Evolutionary conservation across 495 filamentous ascomycete species (phyloP).

Genomic region (Penicillium pancosmium): DNA sequence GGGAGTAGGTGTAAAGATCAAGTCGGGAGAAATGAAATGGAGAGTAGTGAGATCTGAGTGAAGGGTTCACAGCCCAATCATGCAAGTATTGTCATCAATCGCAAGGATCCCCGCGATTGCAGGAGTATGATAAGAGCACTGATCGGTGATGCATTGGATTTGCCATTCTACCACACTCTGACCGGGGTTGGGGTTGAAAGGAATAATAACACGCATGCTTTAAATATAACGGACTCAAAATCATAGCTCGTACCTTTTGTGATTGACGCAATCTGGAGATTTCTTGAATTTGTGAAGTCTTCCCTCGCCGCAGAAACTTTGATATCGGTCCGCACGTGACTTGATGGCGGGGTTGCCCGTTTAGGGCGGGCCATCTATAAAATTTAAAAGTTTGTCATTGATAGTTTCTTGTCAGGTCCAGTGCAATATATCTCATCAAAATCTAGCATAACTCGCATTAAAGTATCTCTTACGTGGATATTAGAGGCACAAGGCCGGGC

Average conservation of each 20-base stretch:
- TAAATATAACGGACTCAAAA: background rate
- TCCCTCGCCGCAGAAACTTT: conserved; percentile 31
- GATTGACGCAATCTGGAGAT: conserved; percentile 16
- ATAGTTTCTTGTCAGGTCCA: too few species aligned
- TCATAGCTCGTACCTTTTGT: conserved; percentile 25
- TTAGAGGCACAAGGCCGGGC: background rate
- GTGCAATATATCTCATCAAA: too few species aligned
- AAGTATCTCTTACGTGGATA: too few species aligned
- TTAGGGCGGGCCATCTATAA: background rate
- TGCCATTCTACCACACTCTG: background rate
- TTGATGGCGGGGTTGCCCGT: conserved; percentile 17
- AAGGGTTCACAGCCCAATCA: background rate
- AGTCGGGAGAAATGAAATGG: too few species aligned
- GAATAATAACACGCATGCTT: background rate
- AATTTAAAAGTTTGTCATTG: too few species aligned
- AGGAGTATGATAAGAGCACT: conserved; percentile 25
- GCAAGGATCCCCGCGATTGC: conserved; percentile 10
- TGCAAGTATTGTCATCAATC: background rate
- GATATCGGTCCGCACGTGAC: conserved; percentile 33
- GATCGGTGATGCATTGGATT: conserved; percentile 7
- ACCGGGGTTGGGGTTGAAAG: background rate
- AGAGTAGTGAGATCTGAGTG: too few species aligned
- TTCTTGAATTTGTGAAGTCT: conserved; percentile 9
- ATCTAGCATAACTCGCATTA: too few species aligned
- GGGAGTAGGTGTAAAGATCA: background rate